Conservation (phyloP, 2,329 filamentous ascomycete genomes). For the Lachnellula occidentalis region DNA sequence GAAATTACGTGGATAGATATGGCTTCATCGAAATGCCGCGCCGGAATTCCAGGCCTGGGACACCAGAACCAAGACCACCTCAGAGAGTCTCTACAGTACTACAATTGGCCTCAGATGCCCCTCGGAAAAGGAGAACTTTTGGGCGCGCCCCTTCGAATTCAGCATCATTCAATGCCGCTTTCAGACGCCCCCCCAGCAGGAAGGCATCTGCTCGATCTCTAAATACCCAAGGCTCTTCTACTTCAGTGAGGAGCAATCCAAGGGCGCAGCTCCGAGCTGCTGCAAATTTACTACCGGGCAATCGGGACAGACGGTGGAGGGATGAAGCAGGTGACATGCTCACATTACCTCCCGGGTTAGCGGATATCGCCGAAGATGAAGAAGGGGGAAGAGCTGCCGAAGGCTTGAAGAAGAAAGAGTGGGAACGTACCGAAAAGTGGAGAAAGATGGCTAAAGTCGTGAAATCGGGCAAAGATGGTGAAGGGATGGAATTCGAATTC, state of each 20-base stretch:
- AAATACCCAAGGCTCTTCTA: slow-evolving; percentile 41
- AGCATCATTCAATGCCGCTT: slow-evolving; percentile 11
- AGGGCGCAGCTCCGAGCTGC: slow-evolving; percentile 50
- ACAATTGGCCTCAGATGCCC: slow-evolving; percentile 28
- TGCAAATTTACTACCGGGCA: slow-evolving; percentile 54
- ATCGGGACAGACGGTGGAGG: slow-evolving; percentile 54
- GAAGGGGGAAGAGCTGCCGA: slow-evolving; percentile 48
- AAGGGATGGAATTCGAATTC: slow-evolving; percentile 68
- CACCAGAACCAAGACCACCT: slow-evolving; percentile 28
- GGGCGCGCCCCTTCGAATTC: slow-evolving; percentile 24
- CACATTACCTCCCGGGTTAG: slow-evolving; percentile 51
- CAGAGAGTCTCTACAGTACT: slow-evolving; percentile 29
- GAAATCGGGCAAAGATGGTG: slow-evolving; percentile 44
- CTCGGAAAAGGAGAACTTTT: slow-evolving; percentile 26
- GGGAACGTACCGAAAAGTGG: slow-evolving; percentile 60
- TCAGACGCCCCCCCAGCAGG: slow-evolving; percentile 41
- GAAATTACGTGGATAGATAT: slow-evolving; percentile 59
- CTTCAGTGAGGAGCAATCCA: slow-evolving; percentile 41
- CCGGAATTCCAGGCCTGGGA: slow-evolving; percentile 35
- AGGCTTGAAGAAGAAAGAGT: slow-evolving; percentile 57
- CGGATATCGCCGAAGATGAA: slow-evolving; percentile 51
- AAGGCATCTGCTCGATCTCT: slow-evolving; percentile 55
- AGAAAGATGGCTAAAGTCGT: slow-evolving; percentile 58
- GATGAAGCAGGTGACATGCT: slow-evolving; percentile 65
- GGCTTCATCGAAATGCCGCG: slow-evolving; percentile 58